Percentiles rank a stretch among this genome's conserved stretches.
phyloP scores from a whole-genome alignment of 768 basidiomycete genomes.

The Suillus subaureus region DNA sequence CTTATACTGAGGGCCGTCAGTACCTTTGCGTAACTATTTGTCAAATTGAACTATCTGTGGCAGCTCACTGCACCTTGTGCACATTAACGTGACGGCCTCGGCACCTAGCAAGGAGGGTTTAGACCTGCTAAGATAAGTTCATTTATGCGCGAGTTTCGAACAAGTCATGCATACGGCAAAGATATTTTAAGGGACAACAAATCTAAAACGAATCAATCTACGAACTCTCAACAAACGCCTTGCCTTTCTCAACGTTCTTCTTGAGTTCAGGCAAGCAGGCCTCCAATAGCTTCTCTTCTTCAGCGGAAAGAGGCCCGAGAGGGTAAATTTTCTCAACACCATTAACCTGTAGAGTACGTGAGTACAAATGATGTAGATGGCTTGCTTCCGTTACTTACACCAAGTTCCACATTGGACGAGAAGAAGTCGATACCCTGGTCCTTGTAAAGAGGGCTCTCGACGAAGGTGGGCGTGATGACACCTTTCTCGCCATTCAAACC shows the following conservation, averaged over 20 bases:
- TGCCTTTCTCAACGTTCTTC: slow-evolving; percentile 98
- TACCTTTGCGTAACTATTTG: neutral
- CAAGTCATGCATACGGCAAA: neutral
- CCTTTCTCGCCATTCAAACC: slow-evolving; percentile 69
- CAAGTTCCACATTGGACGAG: slow-evolving; percentile 92
- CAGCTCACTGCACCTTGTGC: neutral
- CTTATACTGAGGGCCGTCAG: neutral
- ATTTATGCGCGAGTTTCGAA: neutral
- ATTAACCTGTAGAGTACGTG: slow-evolving; percentile 48
- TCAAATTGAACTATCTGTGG: neutral
- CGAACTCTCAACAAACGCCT: slow-evolving; percentile 60
- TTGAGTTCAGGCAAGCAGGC: slow-evolving; percentile 90
- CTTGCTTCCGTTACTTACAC: slow-evolving; percentile 51
- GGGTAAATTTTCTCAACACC: slow-evolving; percentile 95
- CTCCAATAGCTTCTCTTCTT: slow-evolving; percentile 85
- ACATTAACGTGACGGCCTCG: neutral
- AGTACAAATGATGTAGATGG: slow-evolving; percentile 10
- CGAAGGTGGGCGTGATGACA: slow-evolving; percentile 79
- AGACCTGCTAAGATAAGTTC: neutral
- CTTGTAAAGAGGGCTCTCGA: slow-evolving; percentile 85
- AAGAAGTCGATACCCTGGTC: slow-evolving; percentile 92
- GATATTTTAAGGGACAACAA: neutral
- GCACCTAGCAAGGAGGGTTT: neutral
- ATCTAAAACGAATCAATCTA: slow-evolving; percentile 21
- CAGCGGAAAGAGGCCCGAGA: slow-evolving; percentile 73